Evolutionary conservation across 2,329 filamentous ascomycete genomes (phyloP).

Genomic region (Trichoderma sp.): DNA sequence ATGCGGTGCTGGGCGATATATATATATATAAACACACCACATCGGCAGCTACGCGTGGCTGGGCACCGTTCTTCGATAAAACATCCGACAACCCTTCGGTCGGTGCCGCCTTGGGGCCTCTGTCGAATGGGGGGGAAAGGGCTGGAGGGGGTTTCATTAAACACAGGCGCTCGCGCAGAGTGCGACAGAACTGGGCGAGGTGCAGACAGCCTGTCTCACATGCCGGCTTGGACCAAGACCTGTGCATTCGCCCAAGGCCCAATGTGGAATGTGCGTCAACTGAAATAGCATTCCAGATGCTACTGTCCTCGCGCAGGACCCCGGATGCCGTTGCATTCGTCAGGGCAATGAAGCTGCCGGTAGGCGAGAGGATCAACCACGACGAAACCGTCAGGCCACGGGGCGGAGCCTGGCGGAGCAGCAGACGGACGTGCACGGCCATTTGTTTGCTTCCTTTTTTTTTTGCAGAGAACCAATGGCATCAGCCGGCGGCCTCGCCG

Average conservation of each 20-base stretch:
- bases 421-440: slow-evolving; percentile 1
- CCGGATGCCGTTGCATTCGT: slow-evolving; percentile 14
- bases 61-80: slow-evolving; percentile 11
- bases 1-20: slow-evolving; percentile 4
- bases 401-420: slow-evolving; percentile 10
- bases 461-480: slow-evolving; percentile 8
- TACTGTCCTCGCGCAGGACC: background rate
- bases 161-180: slow-evolving; percentile 4
- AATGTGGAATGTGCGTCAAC: slow-evolving; percentile 15
- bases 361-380: background rate
- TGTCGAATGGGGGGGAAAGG: slow-evolving; percentile 13
- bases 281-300: slow-evolving; percentile 15
- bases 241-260: slow-evolving; percentile 4
- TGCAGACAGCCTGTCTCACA: slow-evolving; percentile 11
- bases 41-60: slow-evolving; percentile 14
- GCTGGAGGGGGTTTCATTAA: slow-evolving; percentile 4
- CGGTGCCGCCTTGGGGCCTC: slow-evolving; percentile 14
- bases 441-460: slow-evolving; percentile 14
- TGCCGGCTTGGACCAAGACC: background rate
- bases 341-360: slow-evolving; percentile 3
- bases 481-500: slow-evolving; percentile 14
- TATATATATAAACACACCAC: slow-evolving; percentile 10
- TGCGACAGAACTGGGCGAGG: slow-evolving; percentile 9
- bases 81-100: slow-evolving; percentile 17
- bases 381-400: background rate